These are phyloP conservation scores for Hypericum perforatum DNA, from an alignment of 345 rosid genomes.

Conservation along the genomic window DNA sequence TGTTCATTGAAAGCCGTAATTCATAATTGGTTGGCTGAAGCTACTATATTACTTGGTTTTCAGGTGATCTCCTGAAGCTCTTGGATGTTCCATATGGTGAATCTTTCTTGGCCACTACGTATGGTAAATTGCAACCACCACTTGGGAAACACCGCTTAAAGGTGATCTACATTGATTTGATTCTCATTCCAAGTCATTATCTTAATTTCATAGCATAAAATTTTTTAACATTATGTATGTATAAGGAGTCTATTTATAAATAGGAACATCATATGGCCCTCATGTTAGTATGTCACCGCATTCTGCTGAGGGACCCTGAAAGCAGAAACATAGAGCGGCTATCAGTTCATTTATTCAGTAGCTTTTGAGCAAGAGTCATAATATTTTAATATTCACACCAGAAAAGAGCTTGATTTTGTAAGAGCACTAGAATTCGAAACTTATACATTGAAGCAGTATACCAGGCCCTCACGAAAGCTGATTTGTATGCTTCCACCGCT, in stretches of 20 bases:
- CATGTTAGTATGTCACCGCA: too few species aligned
- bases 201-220: not conserved
- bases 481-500: not conserved
- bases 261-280: too few species aligned
- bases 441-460: too few species aligned
- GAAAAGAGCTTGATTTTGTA: not conserved
- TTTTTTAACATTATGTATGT: too few species aligned
- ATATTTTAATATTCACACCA: too few species aligned
- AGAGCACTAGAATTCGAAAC: too few species aligned
- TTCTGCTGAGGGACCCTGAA: too few species aligned
- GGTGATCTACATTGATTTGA: constrained; percentile 28
- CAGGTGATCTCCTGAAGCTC: constrained; percentile 78
- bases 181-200: not conserved
- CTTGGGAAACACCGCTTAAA: constrained; percentile 87
- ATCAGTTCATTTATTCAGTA: too few species aligned
- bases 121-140: constrained; percentile 90
- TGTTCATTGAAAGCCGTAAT: not conserved
- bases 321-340: too few species aligned
- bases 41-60: constrained; percentile 8
- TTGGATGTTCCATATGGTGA: constrained; percentile 61
- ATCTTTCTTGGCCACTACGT: constrained; percentile 55
- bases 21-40: not conserved
- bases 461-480: too few species aligned
- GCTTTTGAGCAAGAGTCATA: too few species aligned
- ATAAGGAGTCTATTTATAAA: too few species aligned